These are phyloP conservation scores for Brasilioporus rufonigricans DNA, from an alignment of 768 basidiomycete species.

Conservation along the genomic window DNA sequence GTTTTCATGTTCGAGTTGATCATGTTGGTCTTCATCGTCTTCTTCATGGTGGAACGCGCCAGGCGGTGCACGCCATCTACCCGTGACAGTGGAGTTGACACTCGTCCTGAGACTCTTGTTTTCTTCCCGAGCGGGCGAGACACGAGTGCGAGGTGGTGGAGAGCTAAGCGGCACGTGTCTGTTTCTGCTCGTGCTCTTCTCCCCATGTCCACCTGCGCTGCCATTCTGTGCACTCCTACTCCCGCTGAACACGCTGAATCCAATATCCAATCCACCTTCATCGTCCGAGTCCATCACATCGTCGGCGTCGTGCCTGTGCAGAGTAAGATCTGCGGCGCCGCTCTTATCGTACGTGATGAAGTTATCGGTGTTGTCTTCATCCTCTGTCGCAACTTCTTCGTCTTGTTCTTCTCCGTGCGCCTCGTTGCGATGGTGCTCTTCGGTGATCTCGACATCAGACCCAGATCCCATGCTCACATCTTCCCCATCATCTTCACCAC, in stretches of 20 bases:
- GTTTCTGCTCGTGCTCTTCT: background rate
- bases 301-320: constrained; percentile 7
- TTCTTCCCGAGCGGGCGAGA: constrained; percentile 10
- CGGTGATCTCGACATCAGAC: constrained; percentile 17
- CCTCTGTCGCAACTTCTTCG: constrained; percentile 6
- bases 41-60: constrained; percentile 48
- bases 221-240: constrained; percentile 3
- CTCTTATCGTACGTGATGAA: constrained; percentile 24
- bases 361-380: constrained; percentile 11
- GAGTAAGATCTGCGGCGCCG: constrained; percentile 17
- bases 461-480: constrained; percentile 21
- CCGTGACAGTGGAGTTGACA: constrained; percentile 11
- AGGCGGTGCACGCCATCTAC: constrained; percentile 37
- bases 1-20: constrained; percentile 17
- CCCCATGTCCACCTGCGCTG: background rate
- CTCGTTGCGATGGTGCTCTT: background rate
- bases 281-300: constrained; percentile 9
- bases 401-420: background rate
- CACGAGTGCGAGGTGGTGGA: constrained; percentile 7
- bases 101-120: constrained; percentile 12
- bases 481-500: constrained; percentile 5
- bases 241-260: constrained; percentile 23
- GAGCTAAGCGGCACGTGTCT: constrained; percentile 2
- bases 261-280: constrained; percentile 6
- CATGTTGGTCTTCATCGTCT: constrained; percentile 21